Evolutionary conservation across 305 asterid genomes (phyloP), one percentile per base, ranked within the genome.

Genomic region (Solanum chacoense): DNA sequence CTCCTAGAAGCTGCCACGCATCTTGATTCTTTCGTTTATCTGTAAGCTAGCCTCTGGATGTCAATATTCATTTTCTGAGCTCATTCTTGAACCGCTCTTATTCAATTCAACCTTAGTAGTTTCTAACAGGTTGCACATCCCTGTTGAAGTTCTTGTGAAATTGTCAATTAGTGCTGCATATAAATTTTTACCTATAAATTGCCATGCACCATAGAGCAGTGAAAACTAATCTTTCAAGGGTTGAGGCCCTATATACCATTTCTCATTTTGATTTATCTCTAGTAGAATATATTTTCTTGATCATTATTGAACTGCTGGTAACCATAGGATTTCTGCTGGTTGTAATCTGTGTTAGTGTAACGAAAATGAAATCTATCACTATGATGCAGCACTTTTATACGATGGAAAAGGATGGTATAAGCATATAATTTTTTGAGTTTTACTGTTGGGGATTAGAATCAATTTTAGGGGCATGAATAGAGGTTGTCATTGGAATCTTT

Each of bases 1-100:
- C 59, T 36, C 81, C 75, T 85, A 75, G 87, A 89, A 89, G 72
- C 81, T 45, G 73, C 67, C 87, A 81, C n/a, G 67, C 80, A 85
- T 86, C 83, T 89, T 65, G 84, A 29, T 90, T 75, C 80, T 90
- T 75, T 22, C 89, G 20, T 34, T 77, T 40, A 29, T 35, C 79
- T 9, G 40, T 65, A 36, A 72, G 73, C 84, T 86, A 80, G 77
- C 74, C 87, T 86, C 87, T 31, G 73, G 36, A 42, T 71, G 32
- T 45, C 73, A 63, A 37, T 87, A 88, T 59, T 85, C 7, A 29
- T 81, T 28, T 81, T 45, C 86, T 28, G 86, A 10, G 42, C 72
- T 81, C 69, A 45, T 50, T 45, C 72, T 83, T 42, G 72, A 83
- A 83, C 29, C 7, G 36, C 73, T 83, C 42, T 50, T 83, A 31